Base-by-base conservation (phyloP, 345 rosid genomes). In the Luvunga scandens region DNA sequence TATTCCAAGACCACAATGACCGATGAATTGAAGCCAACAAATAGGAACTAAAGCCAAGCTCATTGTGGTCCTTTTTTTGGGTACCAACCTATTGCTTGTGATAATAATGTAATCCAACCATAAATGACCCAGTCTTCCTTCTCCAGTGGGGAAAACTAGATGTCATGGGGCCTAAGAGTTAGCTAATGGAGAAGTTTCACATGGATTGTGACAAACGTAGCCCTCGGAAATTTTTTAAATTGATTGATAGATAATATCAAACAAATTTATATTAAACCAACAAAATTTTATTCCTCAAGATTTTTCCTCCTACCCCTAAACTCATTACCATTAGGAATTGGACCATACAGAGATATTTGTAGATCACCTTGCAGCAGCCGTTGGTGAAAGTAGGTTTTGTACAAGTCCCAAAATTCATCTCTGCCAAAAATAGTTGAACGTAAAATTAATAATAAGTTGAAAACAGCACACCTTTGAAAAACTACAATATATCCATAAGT, bases 341-440 rank as follows among this genome's bases (percentile, higher is more conserved):
- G 91, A 78, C 99, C 97, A 65, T 87, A 92, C 7, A 92, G 88
- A 85, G 96, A 91, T 30, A 93, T 83, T 4, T 81, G 89, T 25
- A 93, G 77, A 70, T 76, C 81, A 24, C 94, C 90, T 77, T 89
- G 85, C 30, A 90, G 36, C 12, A 93, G 71, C 55, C 81, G 86
- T 38, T 71, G 89, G 82, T 95, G 94, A 69, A 93, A 88, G 87
- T 87, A 91, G 66, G 70, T 91, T 84, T 85, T 91, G 64, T 93
- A 93, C 89, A 95, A 75, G 71, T 95, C 94, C 98, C 97, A 95
- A 78, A 93, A 92, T 69, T 93, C 95, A 39, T 92, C 94, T 81
- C 98, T 95, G 92, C 80, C 84, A 79, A 76, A 64, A 28, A 14
- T 56, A 59, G 61, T 24, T 55, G 69, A 42, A 10, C 19, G 34